phyloP scores from a whole-genome alignment of 805 yeast genomes.

The Ogataea paradorogensis region DNA sequence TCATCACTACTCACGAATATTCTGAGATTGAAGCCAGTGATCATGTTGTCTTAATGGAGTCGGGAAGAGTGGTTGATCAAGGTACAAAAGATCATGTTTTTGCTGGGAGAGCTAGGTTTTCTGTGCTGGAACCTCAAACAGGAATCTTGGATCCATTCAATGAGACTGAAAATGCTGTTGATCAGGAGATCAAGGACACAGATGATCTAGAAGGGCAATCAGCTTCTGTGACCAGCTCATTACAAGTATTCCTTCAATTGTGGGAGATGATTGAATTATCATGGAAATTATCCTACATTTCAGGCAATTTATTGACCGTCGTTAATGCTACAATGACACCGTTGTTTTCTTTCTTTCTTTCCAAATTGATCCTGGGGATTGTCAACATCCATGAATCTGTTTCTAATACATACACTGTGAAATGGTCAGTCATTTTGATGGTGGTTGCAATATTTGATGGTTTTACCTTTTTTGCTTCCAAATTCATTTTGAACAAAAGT shows the following conservation, averaged over 20 bases:
- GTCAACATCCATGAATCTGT: constrained; percentile 42
- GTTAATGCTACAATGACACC: constrained; percentile 69
- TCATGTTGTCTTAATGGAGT: constrained; percentile 47
- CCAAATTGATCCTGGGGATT: constrained; percentile 65
- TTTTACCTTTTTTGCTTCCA: constrained; percentile 47
- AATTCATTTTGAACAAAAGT: constrained; percentile 48
- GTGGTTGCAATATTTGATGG: constrained; percentile 67
- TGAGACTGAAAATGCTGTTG: not conserved
- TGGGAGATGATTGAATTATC: not conserved
- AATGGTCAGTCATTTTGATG: constrained; percentile 70
- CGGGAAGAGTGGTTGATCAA: constrained; percentile 12
- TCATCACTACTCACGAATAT: constrained; percentile 78
- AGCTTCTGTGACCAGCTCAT: constrained; percentile 1
- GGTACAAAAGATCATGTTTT: constrained; percentile 3
- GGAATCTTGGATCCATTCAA: not conserved
- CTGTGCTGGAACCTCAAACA: not conserved
- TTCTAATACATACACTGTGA: constrained; percentile 33
- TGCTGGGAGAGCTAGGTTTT: not conserved
- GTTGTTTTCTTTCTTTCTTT: constrained; percentile 71
- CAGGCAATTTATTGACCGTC: constrained; percentile 55
- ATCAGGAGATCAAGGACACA: not conserved
- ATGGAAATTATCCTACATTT: constrained; percentile 25
- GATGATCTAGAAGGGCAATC: constrained; percentile 14
- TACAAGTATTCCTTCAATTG: constrained; percentile 10
- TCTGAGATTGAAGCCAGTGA: constrained; percentile 56